These are phyloP conservation scores for Lasiosphaeris hirsuta DNA, from an alignment of 495 filamentous ascomycete genomes.

Conservation along the genomic window DNA sequence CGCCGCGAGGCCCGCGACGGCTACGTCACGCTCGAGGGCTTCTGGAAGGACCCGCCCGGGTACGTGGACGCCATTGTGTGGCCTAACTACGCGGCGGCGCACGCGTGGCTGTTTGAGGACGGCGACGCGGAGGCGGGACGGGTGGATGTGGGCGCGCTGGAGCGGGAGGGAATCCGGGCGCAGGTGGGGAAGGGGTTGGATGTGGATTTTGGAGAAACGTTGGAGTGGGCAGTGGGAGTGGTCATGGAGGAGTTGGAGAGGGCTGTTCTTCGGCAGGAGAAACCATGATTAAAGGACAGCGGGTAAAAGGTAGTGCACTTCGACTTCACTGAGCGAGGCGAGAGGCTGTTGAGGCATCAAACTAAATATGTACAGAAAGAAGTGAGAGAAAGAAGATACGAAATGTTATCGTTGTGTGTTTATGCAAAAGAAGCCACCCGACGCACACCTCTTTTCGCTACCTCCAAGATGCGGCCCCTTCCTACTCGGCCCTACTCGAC, in stretches of 20 bases:
- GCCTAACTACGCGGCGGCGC: constrained; percentile 82
- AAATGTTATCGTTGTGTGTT: too few relatives aligned
- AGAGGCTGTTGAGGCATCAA: not conserved
- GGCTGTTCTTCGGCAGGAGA: constrained; percentile 11
- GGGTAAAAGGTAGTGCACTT: too few relatives aligned
- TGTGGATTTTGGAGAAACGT: constrained; percentile 46
- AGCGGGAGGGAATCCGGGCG: constrained; percentile 45
- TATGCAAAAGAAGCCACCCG: too few relatives aligned
- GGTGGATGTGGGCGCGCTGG: constrained; percentile 42
- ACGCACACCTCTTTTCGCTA: too few relatives aligned
- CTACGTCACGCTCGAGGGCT: constrained; percentile 86
- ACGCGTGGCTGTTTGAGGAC: constrained; percentile 68
- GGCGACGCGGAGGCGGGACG: constrained; percentile 57
- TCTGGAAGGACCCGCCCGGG: constrained; percentile 89
- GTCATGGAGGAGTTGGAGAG: constrained; percentile 42
- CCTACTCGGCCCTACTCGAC: not conserved
- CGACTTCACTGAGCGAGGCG: not conserved
- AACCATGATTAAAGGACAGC: not conserved
- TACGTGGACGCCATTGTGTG: constrained; percentile 95
- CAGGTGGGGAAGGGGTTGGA: constrained; percentile 36
- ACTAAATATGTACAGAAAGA: not conserved
- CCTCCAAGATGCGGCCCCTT: not conserved
- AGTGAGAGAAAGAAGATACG: too few relatives aligned
- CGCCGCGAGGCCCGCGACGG: constrained; percentile 71
- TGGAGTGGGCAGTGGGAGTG: constrained; percentile 53